A percentile compares a stretch with the other conserved stretches of the same genome.
Evolutionary conservation across 1,139 yeast genomes (phyloP).

Genomic region (Magnusiomyces paraingens): DNA sequence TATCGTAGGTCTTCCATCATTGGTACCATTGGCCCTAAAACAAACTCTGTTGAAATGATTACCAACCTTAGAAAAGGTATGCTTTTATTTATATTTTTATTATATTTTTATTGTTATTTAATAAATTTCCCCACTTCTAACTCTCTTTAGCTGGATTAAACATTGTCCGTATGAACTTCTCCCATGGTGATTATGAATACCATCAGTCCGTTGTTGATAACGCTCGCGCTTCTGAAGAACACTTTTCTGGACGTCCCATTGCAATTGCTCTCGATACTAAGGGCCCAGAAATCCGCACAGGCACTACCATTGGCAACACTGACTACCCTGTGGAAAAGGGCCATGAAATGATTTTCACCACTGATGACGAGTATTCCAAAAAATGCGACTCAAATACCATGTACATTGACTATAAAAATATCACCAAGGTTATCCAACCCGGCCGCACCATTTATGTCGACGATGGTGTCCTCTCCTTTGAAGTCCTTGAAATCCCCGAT

Average conservation of each 20-base stretch:
- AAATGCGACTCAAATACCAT: conserved; percentile 70
- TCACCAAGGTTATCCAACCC: conserved; percentile 80
- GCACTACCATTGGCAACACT: conserved; percentile 71
- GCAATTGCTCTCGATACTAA: conserved; percentile 98
- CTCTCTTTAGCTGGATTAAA: conserved; percentile 67
- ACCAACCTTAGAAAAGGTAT: conserved; percentile 71
- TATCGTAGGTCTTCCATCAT: conserved; percentile 94
- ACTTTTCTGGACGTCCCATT: conserved; percentile 90
- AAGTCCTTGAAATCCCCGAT: conserved; percentile 78
- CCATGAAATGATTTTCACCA: conserved; percentile 90
- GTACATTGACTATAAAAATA: conserved; percentile 93
- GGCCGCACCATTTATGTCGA: conserved; percentile 93
- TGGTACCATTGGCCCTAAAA: conserved; percentile 97
- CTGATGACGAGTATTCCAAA: conserved; percentile 72
- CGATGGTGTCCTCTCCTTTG: conserved; percentile 96
- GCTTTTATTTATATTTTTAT: conserved; percentile 1
- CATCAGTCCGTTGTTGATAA: conserved; percentile 95
- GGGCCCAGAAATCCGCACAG: conserved; percentile 99
- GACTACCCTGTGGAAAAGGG: conserved; percentile 80
- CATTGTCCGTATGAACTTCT: conserved; percentile 97
- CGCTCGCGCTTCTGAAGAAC: conserved; percentile 86
- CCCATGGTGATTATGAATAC: conserved; percentile 96
- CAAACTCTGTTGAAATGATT: conserved; percentile 81
- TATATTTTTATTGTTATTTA: not conserved
- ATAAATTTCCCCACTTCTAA: not conserved